Conservation (phyloP, 2,329 filamentous ascomycete species). For the Fusarium brevicatenulatum region DNA sequence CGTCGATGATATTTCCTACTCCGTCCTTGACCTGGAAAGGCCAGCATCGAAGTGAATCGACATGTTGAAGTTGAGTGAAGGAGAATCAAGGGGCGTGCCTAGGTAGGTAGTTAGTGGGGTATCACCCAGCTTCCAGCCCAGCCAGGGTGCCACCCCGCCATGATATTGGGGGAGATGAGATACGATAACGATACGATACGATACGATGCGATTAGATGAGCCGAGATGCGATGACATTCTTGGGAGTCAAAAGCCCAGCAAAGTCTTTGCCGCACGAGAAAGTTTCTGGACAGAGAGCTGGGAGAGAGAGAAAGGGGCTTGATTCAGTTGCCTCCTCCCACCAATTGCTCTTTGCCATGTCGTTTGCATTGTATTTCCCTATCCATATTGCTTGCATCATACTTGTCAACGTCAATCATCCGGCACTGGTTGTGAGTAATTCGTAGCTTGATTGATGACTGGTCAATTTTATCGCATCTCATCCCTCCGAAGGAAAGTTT, state of each 20-base stretch:
- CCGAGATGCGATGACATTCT: conserved; percentile 9
- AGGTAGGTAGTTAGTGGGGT: conserved; percentile 13
- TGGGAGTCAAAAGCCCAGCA: background rate
- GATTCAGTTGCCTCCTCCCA: background rate
- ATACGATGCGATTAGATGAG: conserved; percentile 34
- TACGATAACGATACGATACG: conserved; percentile 33
- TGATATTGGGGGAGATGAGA: conserved; percentile 40
- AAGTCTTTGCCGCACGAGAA: background rate
- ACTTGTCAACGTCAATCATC: background rate
- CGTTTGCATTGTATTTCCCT: background rate
- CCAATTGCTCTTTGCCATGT: background rate
- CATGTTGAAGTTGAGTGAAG: background rate
- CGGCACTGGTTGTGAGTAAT: conserved; percentile 16
- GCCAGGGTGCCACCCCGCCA: conserved; percentile 17
- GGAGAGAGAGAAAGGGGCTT: background rate
- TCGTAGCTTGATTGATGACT: conserved; percentile 25
- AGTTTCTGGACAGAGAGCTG: background rate
- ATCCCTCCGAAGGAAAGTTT: conserved; percentile 6
- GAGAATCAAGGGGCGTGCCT: conserved; percentile 18
- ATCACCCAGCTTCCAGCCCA: conserved; percentile 15
- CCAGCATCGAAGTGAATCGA: conserved; percentile 7
- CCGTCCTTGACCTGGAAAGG: background rate
- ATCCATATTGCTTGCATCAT: background rate
- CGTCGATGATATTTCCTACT: background rate
- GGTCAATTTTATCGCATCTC: conserved; percentile 4